A percentile compares a stretch with the other conserved stretches of the same genome.
Conservation (phyloP, 441 rosid species). For the Adansonia grandidieri region DNA sequence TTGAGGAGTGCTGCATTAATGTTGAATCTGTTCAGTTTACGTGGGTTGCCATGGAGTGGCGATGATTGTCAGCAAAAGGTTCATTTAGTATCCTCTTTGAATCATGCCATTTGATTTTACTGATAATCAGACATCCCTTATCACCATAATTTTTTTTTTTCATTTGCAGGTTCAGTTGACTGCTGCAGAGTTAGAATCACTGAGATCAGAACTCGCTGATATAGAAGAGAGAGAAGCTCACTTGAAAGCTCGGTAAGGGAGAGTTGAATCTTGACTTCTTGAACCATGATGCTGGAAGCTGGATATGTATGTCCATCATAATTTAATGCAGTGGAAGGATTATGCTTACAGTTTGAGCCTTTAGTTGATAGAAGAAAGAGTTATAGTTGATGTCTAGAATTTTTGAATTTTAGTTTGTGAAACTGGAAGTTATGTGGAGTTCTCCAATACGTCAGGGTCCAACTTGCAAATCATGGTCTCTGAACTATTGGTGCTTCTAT, state of each 20-base stretch:
- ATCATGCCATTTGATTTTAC: conserved; percentile 7
- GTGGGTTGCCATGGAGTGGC: conserved; percentile 69
- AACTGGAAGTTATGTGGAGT: not conserved
- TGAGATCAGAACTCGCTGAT: conserved; percentile 75
- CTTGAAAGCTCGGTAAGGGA: conserved; percentile 84
- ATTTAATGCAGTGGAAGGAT: too few species aligned
- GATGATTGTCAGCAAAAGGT: conserved; percentile 78
- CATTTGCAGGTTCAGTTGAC: conserved; percentile 67
- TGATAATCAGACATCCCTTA: conserved; percentile 22
- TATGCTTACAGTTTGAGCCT: too few species aligned
- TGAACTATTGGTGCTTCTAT: not conserved
- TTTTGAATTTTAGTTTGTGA: not conserved
- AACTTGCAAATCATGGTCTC: not conserved
- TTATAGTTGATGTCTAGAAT: not conserved
- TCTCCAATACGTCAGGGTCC: not conserved
- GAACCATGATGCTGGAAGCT: too few species aligned
- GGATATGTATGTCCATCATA: too few species aligned
- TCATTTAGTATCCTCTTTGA: conserved; percentile 21
- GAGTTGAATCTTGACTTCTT: conserved; percentile 2
- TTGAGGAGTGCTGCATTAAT: conserved; percentile 62
- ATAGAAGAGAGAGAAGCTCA: conserved; percentile 88
- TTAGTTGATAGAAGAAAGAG: not conserved
- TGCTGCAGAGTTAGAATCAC: conserved; percentile 76
- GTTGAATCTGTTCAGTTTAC: conserved; percentile 73
- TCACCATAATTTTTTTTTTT: conserved; percentile 14